A percentile compares a stretch with the other conserved stretches of the same genome.
Conservation (phyloP, 768 basidiomycete species). For the Serendipita sp. region DNA sequence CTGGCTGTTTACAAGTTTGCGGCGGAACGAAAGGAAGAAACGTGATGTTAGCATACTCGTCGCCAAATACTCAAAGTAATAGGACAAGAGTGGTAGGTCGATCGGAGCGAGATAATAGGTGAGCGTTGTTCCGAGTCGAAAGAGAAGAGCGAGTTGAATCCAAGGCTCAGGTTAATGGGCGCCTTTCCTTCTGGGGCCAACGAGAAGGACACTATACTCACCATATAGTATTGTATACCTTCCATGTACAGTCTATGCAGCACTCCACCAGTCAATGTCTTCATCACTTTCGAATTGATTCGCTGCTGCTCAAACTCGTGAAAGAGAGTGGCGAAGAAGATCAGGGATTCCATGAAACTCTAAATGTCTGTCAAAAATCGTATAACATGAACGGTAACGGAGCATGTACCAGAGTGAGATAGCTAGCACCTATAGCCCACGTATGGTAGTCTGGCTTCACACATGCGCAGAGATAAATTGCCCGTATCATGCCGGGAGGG, state of each 20-base stretch:
- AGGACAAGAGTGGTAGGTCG: not conserved
- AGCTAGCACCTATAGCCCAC: not conserved
- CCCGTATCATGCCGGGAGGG: not conserved
- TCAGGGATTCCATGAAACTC: not conserved
- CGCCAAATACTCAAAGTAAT: not conserved
- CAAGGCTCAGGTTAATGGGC: too few species aligned
- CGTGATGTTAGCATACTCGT: not conserved
- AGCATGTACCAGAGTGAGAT: not conserved
- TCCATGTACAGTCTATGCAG: not conserved
- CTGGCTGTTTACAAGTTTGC: not conserved
- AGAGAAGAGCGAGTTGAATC: not conserved
- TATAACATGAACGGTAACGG: not conserved
- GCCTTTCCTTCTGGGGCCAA: not conserved
- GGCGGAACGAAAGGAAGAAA: not conserved
- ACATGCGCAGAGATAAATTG: not conserved
- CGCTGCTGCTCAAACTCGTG: not conserved
- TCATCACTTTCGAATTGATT: not conserved
- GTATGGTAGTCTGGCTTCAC: not conserved
- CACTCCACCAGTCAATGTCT: not conserved
- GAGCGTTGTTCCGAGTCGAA: not conserved
- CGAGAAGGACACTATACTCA: not conserved
- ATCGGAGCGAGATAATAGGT: not conserved
- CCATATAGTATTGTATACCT: not conserved
- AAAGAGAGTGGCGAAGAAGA: not conserved
- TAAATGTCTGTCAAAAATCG: not conserved